phyloP scores from a whole-genome alignment of 176 grass and related monocot genomes.

The Cenchrus fungigraminus region DNA sequence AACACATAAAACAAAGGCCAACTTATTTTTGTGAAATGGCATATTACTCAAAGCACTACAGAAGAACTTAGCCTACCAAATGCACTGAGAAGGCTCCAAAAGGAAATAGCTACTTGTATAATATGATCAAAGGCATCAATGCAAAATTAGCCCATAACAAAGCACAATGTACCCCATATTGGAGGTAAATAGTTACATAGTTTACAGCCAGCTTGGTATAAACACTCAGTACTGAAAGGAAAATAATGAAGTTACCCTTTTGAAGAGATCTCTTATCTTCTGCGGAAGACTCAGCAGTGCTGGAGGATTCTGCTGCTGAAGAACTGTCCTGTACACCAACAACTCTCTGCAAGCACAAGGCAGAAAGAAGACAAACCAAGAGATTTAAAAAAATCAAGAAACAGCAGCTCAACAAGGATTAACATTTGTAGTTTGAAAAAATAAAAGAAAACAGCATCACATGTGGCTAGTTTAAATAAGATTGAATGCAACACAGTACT shows the following conservation, averaged over 20 bases:
- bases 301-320: conserved; percentile 43
- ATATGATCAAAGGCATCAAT: conserved; percentile 12
- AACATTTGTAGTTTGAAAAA: conserved; percentile 16
- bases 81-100: neutral
- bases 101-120: conserved; percentile 5
- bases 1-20: neutral
- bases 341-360: conserved; percentile 55
- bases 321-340: conserved; percentile 49
- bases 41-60: conserved; percentile 2
- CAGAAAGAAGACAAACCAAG: conserved; percentile 36
- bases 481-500: neutral
- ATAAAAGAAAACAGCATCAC: conserved; percentile 24
- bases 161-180: neutral
- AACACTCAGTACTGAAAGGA: conserved; percentile 7
- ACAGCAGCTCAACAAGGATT: neutral
- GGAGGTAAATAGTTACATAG: neutral
- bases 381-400: neutral
- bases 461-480: conserved; percentile 22
- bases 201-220: conserved; percentile 15
- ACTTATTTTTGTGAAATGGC: neutral
- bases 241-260: conserved; percentile 56
- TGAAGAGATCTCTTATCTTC: conserved; percentile 67
- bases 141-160: conserved; percentile 23
- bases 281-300: conserved; percentile 36
- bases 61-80: conserved; percentile 28